A percentile compares a stretch with the other conserved stretches of the same genome.
Evolutionary conservation across 164 flowering plant genomes (phyloP).

Genomic region (Sedum album): DNA sequence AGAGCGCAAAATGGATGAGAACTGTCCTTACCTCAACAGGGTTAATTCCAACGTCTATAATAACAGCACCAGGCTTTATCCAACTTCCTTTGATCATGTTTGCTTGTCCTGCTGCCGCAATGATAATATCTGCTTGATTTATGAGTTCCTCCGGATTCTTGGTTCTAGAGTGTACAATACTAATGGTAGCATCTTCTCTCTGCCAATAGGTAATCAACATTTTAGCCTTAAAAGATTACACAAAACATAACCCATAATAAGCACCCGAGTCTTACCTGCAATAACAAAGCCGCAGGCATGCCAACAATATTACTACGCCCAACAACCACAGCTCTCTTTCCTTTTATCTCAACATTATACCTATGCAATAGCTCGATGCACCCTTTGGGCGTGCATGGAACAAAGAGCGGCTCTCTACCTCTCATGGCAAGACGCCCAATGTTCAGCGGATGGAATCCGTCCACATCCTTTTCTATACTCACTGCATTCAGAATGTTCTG

Average conservation of each 20-base stretch:
- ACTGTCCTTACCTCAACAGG: slow-evolving; percentile 50
- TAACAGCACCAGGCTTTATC: no score
- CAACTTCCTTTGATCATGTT: no score
- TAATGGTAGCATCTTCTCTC: slow-evolving; percentile 96
- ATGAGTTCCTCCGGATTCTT: slow-evolving; percentile 77
- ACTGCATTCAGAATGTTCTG: slow-evolving; percentile 69
- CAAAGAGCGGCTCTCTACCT: no score
- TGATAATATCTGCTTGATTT: slow-evolving; percentile 91
- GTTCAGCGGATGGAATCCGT: slow-evolving; percentile 90
- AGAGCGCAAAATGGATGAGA: neutral
- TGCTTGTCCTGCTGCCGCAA: slow-evolving; percentile 80
- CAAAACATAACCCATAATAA: neutral
- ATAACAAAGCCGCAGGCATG: no score
- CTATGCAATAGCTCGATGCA: slow-evolving; percentile 76
- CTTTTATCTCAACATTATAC: slow-evolving; percentile 60
- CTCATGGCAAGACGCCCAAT: no score
- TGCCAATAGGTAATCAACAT: slow-evolving; percentile 16
- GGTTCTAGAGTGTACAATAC: slow-evolving; percentile 82
- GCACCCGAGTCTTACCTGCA: slow-evolving; percentile 29
- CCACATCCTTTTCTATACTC: slow-evolving; percentile 87
- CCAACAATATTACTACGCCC: slow-evolving; percentile 96
- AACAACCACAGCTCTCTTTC: slow-evolving; percentile 95
- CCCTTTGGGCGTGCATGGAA: no score
- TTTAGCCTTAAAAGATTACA: neutral
- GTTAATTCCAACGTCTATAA: no score